Evolutionary conservation across 805 yeast species (phyloP).

Genomic region (Groenewaldozyma tartarivorans): DNA sequence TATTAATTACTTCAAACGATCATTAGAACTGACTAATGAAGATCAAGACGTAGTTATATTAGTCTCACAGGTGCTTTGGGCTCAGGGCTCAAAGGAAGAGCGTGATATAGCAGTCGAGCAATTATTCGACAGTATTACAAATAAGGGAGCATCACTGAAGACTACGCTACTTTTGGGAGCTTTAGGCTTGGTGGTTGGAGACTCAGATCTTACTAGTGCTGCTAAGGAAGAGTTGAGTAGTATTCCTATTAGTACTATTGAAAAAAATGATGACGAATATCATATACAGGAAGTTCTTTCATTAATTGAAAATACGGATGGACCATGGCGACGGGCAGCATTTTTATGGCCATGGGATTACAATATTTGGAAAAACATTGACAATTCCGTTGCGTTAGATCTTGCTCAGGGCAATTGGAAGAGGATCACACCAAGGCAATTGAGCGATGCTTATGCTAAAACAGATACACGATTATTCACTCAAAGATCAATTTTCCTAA

Average conservation of each 20-base stretch:
- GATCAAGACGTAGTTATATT: conserved; percentile 61
- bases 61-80: conserved; percentile 71
- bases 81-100: conserved; percentile 65
- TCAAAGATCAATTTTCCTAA: conserved; percentile 60
- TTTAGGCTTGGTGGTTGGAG: conserved; percentile 44
- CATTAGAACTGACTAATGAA: conserved; percentile 48
- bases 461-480: conserved; percentile 40
- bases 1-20: conserved; percentile 52
- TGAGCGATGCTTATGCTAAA: conserved; percentile 43
- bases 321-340: conserved; percentile 60
- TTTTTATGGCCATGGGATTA: conserved; percentile 64
- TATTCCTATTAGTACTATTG: conserved; percentile 37
- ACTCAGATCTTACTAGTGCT: conserved; percentile 41
- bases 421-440: conserved; percentile 36
- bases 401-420: conserved; percentile 45
- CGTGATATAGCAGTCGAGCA: conserved; percentile 80
- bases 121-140: conserved; percentile 54
- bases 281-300: conserved; percentile 51
- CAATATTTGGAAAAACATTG: conserved; percentile 60
- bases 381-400: conserved; percentile 44
- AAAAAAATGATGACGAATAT: conserved; percentile 41
- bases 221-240: conserved; percentile 55
- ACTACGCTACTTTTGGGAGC: conserved; percentile 74
- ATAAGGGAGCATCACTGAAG: conserved; percentile 54
- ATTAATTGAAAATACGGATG: conserved; percentile 39